Percentiles rank a stretch among this genome's conserved stretches.
Conservation (phyloP, 345 rosid genomes). For the Melaleuca quinquenervia region DNA sequence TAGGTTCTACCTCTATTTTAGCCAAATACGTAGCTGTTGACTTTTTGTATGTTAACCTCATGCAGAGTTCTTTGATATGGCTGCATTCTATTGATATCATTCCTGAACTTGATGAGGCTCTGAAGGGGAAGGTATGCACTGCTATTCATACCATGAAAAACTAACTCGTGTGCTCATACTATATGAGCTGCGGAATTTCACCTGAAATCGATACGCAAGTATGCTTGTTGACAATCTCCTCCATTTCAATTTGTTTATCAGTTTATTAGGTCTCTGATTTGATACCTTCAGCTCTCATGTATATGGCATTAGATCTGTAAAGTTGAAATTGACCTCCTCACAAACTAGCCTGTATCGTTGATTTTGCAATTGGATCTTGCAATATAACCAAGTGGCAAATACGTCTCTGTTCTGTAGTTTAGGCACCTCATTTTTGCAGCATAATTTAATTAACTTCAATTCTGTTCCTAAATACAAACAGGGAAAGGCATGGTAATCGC, state of each 20-base stretch:
- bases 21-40: too few species aligned
- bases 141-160: not conserved
- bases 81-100: not conserved
- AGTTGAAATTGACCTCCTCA: not conserved
- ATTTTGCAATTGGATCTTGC: not conserved
- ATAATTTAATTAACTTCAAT: not conserved
- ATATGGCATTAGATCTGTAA: rapidly evolving
- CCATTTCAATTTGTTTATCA: not conserved
- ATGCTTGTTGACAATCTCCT: not conserved
- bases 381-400: not conserved
- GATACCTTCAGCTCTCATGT: not conserved
- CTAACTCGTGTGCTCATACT: not conserved
- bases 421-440: not conserved
- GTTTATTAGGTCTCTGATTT: not conserved
- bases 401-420: not conserved
- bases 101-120: not conserved
- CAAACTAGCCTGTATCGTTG: rapidly evolving
- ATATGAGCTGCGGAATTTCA: not conserved
- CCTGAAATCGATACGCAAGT: not conserved
- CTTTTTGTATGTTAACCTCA: not conserved
- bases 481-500: not conserved
- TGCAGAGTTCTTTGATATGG: not conserved
- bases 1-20: too few species aligned
- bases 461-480: not conserved
- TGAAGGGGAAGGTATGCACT: not conserved